Evolutionary conservation across 2,329 filamentous ascomycete species (phyloP), one percentile per base, ranked within the genome.

Genomic region (Trichoderma sp.): DNA sequence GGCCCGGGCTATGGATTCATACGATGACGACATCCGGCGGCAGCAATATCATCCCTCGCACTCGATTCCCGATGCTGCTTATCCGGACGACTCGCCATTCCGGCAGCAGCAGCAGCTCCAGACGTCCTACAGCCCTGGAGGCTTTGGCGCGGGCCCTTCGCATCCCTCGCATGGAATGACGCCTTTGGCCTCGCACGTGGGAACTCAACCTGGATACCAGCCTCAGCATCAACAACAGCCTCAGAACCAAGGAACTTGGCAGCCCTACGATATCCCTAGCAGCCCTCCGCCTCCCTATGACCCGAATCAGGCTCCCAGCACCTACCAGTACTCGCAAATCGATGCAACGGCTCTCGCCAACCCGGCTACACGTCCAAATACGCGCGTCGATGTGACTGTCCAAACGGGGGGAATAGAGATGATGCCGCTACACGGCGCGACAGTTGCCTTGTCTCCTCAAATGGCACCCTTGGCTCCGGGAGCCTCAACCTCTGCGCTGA

Each of bases 41-140:
- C 43, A 71, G 39, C 47, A 67, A 43, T 67, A 58, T 20, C 77
- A 79, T 61, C 78, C 78, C 9, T 79, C 78, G 26, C 72, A 78
- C 30, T 77, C 77, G 17, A 79, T 79, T 30, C 78, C 75, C 63
- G 73, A 79, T 30, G 77, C 78, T 62, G 78, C 78, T 47, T 79
- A 79, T 55, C 78, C 78, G 4, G 76, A 79, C 66, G 74, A 70
- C 36, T 70, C 78, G n/a, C 72, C 75, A 6, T 79, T 78, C 71
- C 78, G 73, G 57, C 62, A 43, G 39, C 39, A 43, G 39, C 53
- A 67, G 39, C 78, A 73, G 61, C 62, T 43, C 15, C 61, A 71
- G 28, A 15, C 63, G 39, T 26, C 30, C 11, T 36, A 55, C 34
- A 23, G 34, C 28, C 17, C 32, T n/a, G 53, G 50, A 23, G 62